Percentiles rank a stretch among this genome's conserved stretches.
These are phyloP conservation scores for Lanmaoa rubissima DNA, from an alignment of 768 basidiomycete genomes.

Conservation along the genomic window DNA sequence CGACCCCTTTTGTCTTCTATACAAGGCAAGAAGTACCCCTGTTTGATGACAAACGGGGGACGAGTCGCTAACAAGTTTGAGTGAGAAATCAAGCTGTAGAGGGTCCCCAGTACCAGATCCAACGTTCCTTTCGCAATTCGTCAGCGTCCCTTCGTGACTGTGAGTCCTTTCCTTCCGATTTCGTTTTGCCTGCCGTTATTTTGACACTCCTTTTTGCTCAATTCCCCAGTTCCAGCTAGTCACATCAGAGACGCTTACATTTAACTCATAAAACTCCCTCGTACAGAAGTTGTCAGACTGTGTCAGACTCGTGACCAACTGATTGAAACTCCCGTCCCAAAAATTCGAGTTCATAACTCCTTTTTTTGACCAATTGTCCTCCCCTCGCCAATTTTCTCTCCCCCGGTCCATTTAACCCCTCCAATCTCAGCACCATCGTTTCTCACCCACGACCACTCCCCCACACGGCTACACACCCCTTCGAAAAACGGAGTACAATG, in stretches of 20 bases:
- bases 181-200: constrained; percentile 19
- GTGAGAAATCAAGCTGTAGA: constrained; percentile 12
- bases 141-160: constrained; percentile 6
- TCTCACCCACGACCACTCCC: constrained; percentile 6
- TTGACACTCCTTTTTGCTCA: background rate
- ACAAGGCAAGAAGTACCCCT: background rate
- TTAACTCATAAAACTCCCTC: background rate
- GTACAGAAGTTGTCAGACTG: constrained; percentile 2
- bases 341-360: background rate
- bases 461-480: background rate
- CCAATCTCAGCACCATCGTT: constrained; percentile 1
- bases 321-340: background rate
- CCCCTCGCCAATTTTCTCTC: background rate
- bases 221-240: background rate
- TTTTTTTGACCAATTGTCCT: background rate
- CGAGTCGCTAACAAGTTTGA: background rate
- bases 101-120: constrained; percentile 11
- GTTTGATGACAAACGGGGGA: background rate
- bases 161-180: constrained; percentile 13
- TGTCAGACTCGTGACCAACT: background rate
- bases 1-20: constrained; percentile 9
- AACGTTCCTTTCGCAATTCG: constrained; percentile 29
- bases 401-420: constrained; percentile 11
- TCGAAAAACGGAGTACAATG: constrained; percentile 16
- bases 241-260: constrained; percentile 8